These are phyloP conservation scores for Lactuca saligna DNA, from an alignment of 129 eudicot genomes.

Conservation along the genomic window DNA sequence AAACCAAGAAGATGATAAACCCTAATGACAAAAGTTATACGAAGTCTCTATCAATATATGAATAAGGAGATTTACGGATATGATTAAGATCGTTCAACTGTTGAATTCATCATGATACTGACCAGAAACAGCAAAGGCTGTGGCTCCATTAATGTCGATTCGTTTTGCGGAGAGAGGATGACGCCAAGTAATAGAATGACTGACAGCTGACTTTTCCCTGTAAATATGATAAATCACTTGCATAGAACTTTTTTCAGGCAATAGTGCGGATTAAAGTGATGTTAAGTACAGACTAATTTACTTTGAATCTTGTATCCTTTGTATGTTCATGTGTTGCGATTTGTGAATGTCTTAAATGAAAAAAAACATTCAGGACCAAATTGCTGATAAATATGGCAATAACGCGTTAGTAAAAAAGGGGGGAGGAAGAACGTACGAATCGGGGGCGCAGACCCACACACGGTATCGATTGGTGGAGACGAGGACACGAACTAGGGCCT, in stretches of 20 bases:
- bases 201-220: conserved; percentile 89
- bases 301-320: neutral
- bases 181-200: conserved; percentile 79
- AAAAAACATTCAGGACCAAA: neutral
- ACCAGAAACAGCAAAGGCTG: conserved; percentile 90
- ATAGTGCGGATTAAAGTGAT: neutral
- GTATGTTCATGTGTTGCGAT: neutral
- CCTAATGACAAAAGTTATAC: neutral
- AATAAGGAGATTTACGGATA: neutral
- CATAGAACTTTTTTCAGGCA: conserved; percentile 7
- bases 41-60: neutral
- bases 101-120: conserved; percentile 19
- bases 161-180: conserved; percentile 59
- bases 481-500: conserved; percentile 69
- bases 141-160: conserved; percentile 73
- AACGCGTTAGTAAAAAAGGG: neutral
- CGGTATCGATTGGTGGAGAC: conserved; percentile 68
- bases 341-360: neutral
- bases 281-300: neutral
- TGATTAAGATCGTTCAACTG: conserved; percentile 1
- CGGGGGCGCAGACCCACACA: conserved; percentile 88
- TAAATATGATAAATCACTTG: neutral
- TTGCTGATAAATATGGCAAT: neutral
- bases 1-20: conserved; percentile 3
- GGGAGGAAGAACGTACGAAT: conserved; percentile 52